These are phyloP conservation scores for Rutstroemia sp. DNA, from an alignment of 2,329 filamentous ascomycete genomes.

Conservation along the genomic window DNA sequence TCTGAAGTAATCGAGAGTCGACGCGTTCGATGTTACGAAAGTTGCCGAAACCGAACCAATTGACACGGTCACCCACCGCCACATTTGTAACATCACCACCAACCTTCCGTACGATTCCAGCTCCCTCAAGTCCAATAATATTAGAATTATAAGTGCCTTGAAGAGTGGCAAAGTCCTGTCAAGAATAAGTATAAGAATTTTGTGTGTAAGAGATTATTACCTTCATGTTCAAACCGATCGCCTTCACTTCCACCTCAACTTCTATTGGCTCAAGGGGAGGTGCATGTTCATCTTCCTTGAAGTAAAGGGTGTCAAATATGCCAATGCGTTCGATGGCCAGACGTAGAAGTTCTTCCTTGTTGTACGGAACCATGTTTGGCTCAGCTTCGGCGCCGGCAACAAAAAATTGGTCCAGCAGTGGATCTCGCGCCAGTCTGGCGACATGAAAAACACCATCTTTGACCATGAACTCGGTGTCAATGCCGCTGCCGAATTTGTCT, in stretches of 20 bases:
- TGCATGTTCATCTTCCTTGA: background rate
- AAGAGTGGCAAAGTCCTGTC: background rate
- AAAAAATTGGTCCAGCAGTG: constrained; percentile 5
- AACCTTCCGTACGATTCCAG: constrained; percentile 49
- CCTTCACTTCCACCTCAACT: constrained; percentile 2
- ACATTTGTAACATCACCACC: constrained; percentile 45
- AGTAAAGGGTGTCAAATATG: constrained; percentile 7
- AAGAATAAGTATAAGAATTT: background rate
- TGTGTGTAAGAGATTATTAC: background rate
- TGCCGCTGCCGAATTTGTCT: background rate
- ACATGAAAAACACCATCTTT: constrained; percentile 3
- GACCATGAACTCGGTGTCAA: constrained; percentile 4
- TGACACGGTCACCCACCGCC: constrained; percentile 43
- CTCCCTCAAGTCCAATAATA: constrained; percentile 31
- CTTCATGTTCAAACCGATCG: constrained; percentile 3
- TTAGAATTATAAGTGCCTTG: background rate
- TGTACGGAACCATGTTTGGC: background rate
- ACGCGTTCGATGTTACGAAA: constrained; percentile 21
- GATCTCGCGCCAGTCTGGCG: constrained; percentile 10
- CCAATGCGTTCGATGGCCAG: constrained; percentile 6
- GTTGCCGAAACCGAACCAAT: constrained; percentile 11
- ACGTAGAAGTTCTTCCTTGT: background rate
- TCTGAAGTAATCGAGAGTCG: constrained; percentile 17
- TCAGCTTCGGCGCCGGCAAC: constrained; percentile 8
- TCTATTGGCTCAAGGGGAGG: background rate